These are phyloP conservation scores for Boletellus dicymbophilus DNA, from an alignment of 1,284 basidiomycete genomes.

Conservation along the genomic window DNA sequence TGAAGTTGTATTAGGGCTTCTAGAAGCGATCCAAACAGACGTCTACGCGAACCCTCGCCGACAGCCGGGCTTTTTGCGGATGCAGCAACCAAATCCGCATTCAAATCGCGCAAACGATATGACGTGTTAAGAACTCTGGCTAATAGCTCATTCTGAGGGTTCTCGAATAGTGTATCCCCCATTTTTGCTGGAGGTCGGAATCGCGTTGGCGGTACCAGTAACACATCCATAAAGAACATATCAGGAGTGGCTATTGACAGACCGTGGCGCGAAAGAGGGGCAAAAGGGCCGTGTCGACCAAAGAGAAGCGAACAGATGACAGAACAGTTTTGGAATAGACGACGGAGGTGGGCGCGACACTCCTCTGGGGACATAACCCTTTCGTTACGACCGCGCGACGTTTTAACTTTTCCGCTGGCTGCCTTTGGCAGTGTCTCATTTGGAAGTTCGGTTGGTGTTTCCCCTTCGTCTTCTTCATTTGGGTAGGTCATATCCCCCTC, in stretches of 20 bases:
- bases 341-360: conserved; percentile 90
- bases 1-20: conserved; percentile 90
- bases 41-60: conserved; percentile 59
- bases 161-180: conserved; percentile 94
- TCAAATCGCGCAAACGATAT: conserved; percentile 81
- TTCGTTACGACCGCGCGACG: conserved; percentile 78
- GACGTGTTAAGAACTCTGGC: conserved; percentile 83
- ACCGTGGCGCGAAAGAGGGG: conserved; percentile 54
- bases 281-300: conserved; percentile 89
- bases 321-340: conserved; percentile 85
- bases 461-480: conserved; percentile 51
- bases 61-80: conserved; percentile 57
- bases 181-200: conserved; percentile 95
- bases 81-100: conserved; percentile 64
- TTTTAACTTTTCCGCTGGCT: conserved; percentile 80
- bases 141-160: conserved; percentile 96
- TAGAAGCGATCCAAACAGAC: conserved; percentile 72
- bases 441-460: conserved; percentile 16
- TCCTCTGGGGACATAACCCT: conserved; percentile 91
- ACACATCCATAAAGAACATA: conserved; percentile 96
- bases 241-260: conserved; percentile 80
- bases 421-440: conserved; percentile 52
- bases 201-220: conserved; percentile 92
- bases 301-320: conserved; percentile 87
- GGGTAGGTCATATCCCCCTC: conserved; percentile 47